These are phyloP conservation scores for Penicilliopsis zonata DNA, from an alignment of 495 filamentous ascomycete species.

Conservation along the genomic window DNA sequence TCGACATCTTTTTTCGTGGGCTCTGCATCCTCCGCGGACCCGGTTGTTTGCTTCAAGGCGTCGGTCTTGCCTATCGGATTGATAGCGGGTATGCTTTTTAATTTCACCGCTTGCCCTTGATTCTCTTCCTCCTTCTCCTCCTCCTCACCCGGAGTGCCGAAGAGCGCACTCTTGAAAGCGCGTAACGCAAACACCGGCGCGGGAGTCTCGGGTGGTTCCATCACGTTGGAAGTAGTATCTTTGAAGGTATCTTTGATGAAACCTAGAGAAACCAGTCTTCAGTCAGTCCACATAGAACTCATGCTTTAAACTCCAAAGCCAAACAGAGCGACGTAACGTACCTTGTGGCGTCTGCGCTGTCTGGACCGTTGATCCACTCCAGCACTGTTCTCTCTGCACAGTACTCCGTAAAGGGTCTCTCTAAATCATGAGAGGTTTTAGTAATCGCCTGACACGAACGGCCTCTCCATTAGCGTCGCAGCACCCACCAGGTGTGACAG, in stretches of 20 bases:
- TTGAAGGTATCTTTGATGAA: conserved; percentile 24
- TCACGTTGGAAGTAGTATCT: conserved; percentile 10
- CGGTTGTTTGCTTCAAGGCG: conserved; percentile 8
- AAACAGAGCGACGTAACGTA: conserved; percentile 10
- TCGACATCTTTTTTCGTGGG: conserved; percentile 14
- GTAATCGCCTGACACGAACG: conserved; percentile 7
- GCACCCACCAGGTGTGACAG: not conserved
- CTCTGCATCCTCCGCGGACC: conserved; percentile 13
- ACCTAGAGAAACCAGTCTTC: too few relatives aligned
- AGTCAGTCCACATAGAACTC: too few relatives aligned
- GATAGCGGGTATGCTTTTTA: conserved; percentile 8
- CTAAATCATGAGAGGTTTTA: conserved; percentile 5
- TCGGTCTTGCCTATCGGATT: conserved; percentile 15
- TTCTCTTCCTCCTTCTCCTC: conserved; percentile 17
- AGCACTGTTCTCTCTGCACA: conserved; percentile 17
- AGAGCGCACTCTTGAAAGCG: conserved; percentile 82
- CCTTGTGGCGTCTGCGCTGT: conserved; percentile 10
- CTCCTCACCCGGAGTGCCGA: conserved; percentile 63
- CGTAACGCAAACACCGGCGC: conserved; percentile 89
- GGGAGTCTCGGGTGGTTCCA: conserved; percentile 77
- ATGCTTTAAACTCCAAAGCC: conserved; percentile 1
- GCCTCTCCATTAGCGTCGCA: conserved; percentile 8
- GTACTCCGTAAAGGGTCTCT: conserved; percentile 3
- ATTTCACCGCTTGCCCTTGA: too few relatives aligned
- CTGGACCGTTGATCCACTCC: conserved; percentile 18